A percentile compares a stretch with the other conserved stretches of the same genome.
Conservation (phyloP, 2,329 filamentous ascomycete genomes). For the Xylogone sp. region DNA sequence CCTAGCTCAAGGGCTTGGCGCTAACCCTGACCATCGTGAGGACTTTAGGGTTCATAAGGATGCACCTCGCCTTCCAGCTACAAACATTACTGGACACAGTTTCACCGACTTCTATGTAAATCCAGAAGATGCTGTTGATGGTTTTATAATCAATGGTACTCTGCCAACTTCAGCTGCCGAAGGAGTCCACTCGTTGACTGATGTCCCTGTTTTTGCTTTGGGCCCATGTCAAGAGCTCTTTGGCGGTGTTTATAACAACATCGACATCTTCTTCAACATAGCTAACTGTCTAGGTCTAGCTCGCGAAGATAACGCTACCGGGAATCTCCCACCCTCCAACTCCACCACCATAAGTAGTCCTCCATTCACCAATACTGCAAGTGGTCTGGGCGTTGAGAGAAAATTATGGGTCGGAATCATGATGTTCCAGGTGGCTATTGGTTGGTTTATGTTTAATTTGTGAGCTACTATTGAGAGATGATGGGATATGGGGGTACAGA, state of each 20-base stretch:
- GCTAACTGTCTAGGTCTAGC: conserved; percentile 22
- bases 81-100: conserved; percentile 46
- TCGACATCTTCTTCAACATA: conserved; percentile 74
- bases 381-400: conserved; percentile 10
- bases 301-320: conserved; percentile 10
- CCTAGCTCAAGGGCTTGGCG: conserved; percentile 68
- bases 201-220: conserved; percentile 73
- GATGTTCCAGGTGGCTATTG: conserved; percentile 14
- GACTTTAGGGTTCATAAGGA: conserved; percentile 68
- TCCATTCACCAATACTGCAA: conserved; percentile 6
- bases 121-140: conserved; percentile 59
- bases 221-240: conserved; percentile 78
- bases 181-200: conserved; percentile 74
- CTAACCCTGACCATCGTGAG: conserved; percentile 72
- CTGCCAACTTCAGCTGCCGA: conserved; percentile 50
- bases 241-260: conserved; percentile 65
- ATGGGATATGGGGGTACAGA: too few species aligned
- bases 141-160: conserved; percentile 61
- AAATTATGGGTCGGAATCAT: conserved; percentile 16
- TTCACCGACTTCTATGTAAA: conserved; percentile 62
- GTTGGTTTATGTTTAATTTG: conserved; percentile 12
- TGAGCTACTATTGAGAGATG: too few species aligned
- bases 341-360: not conserved
- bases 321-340: conserved; percentile 1
- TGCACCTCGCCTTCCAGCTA: conserved; percentile 59